A percentile compares a stretch with the other conserved stretches of the same genome.
Conservation (phyloP, 2,329 filamentous ascomycete genomes). For the Zymoseptoria brevis region DNA sequence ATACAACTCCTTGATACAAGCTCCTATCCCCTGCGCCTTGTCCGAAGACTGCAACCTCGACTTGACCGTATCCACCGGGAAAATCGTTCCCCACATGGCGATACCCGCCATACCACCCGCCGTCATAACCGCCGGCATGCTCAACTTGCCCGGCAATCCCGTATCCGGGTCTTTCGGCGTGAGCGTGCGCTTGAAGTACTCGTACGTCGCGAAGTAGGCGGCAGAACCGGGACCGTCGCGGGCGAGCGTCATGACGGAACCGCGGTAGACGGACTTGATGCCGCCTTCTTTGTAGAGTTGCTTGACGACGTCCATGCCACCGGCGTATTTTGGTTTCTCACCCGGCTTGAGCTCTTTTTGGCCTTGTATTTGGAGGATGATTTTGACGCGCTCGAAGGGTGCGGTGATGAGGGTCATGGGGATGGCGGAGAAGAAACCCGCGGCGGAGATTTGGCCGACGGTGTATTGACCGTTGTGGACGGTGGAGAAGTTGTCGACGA, state of each 20-base stretch:
- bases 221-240: conserved; percentile 88
- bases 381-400: conserved; percentile 97
- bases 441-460: conserved; percentile 80
- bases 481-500: conserved; percentile 63
- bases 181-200: conserved; percentile 81
- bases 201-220: conserved; percentile 95
- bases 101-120: conserved; percentile 88
- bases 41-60: conserved; percentile 85
- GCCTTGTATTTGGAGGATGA: conserved; percentile 94
- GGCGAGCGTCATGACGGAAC: conserved; percentile 81
- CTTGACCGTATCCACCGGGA: conserved; percentile 96
- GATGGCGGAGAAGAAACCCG: conserved; percentile 95
- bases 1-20: conserved; percentile 77
- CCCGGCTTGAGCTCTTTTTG: conserved; percentile 77
- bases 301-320: conserved; percentile 80
- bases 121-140: conserved; percentile 70
- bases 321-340: conserved; percentile 85
- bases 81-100: conserved; percentile 99
- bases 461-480: conserved; percentile 64
- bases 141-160: conserved; percentile 64
- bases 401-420: conserved; percentile 98
- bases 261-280: conserved; percentile 84
- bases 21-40: conserved; percentile 70
- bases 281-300: conserved; percentile 91
- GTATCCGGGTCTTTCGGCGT: conserved; percentile 75